Evolutionary conservation across 1,139 yeast genomes (phyloP).

Genomic region (Taphrina communis): DNA sequence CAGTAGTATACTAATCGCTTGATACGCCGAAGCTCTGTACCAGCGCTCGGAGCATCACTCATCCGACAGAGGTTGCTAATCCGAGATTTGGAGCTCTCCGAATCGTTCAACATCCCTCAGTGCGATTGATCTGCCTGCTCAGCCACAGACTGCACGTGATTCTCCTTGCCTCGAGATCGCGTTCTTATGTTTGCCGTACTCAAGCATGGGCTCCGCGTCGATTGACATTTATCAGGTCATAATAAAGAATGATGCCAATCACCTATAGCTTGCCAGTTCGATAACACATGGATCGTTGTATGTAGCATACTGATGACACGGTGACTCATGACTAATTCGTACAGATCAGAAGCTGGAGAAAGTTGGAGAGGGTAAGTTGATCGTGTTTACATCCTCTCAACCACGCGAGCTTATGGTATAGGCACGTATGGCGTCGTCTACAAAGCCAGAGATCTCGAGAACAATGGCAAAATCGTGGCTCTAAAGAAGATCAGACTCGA

Average conservation of each 20-base stretch:
- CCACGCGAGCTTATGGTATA: conserved; percentile 45
- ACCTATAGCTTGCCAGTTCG: background rate
- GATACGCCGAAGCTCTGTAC: no score
- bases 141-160: conserved; percentile 6
- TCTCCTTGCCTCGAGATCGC: conserved; percentile 13
- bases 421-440: conserved; percentile 97
- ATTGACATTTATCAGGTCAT: conserved; percentile 1
- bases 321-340: background rate
- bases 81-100: no score
- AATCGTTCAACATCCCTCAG: no score
- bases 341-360: conserved; percentile 83
- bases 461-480: conserved; percentile 88
- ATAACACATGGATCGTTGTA: conserved; percentile 20
- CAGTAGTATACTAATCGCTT: no score
- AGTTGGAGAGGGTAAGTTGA: conserved; percentile 82
- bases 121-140: background rate
- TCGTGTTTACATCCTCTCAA: background rate
- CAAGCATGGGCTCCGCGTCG: conserved; percentile 10
- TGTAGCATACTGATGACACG: background rate
- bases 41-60: background rate
- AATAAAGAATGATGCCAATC: background rate
- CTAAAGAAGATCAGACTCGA: conserved; percentile 92
- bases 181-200: background rate
- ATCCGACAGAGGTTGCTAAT: background rate
- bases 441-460: conserved; percentile 87